phyloP scores from a whole-genome alignment of 768 basidiomycete species.

The Russula virescens region DNA sequence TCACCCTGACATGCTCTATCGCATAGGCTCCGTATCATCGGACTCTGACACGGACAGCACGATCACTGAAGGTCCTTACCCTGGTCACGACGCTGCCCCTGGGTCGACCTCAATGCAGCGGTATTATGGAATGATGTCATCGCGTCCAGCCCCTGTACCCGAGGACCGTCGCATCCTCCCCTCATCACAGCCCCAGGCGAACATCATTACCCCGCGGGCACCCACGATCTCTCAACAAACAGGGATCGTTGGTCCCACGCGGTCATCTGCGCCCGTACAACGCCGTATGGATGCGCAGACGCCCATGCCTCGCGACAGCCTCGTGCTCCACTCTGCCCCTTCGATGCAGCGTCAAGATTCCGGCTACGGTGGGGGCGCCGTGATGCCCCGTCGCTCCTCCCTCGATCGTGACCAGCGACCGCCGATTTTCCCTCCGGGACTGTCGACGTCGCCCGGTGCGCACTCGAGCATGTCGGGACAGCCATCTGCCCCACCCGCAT shows the following conservation, averaged over 20 bases:
- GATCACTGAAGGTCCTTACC: constrained; percentile 22
- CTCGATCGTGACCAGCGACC: constrained; percentile 33
- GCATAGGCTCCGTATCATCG: constrained; percentile 21
- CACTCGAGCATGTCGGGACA: constrained; percentile 2
- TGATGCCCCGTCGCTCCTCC: constrained; percentile 6
- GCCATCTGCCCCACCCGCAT: constrained; percentile 4
- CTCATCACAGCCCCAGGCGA: constrained; percentile 15
- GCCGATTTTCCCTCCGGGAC: constrained; percentile 12
- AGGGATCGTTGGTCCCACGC: constrained; percentile 5
- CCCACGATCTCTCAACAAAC: constrained; percentile 6
- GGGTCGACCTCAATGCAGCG: constrained; percentile 7
- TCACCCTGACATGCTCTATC: not conserved
- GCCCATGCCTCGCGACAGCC: constrained; percentile 21
- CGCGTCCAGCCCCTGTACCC: constrained; percentile 10
- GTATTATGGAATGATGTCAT: constrained; percentile 21
- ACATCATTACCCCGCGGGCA: constrained; percentile 8
- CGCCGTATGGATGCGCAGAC: constrained; percentile 16
- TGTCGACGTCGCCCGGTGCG: constrained; percentile 15
- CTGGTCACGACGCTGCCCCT: constrained; percentile 10
- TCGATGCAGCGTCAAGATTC: constrained; percentile 16
- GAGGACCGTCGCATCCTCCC: constrained; percentile 22
- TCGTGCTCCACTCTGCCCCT: constrained; percentile 8
- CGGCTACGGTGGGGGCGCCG: constrained; percentile 5
- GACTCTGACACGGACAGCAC: constrained; percentile 26
- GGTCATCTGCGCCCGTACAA: constrained; percentile 4